These are phyloP conservation scores for Ophiostoma perfectum DNA, from an alignment of 2,329 filamentous ascomycete genomes.

Conservation along the genomic window DNA sequence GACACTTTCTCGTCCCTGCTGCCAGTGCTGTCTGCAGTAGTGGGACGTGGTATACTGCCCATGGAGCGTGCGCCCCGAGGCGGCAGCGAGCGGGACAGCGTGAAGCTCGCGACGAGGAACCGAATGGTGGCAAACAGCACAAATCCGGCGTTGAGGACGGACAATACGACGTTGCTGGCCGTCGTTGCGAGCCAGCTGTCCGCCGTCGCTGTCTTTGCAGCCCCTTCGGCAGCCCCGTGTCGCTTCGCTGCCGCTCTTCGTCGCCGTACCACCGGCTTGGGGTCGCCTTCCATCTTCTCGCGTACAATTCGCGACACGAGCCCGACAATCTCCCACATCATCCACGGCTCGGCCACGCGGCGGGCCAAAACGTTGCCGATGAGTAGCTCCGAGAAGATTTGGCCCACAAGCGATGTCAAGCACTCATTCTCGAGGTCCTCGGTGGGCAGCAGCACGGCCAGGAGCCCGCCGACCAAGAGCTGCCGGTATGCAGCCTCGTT, in stretches of 20 bases:
- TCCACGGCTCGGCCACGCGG: slow-evolving; percentile 79
- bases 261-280: background rate
- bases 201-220: background rate
- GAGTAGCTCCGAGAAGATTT: slow-evolving; percentile 86
- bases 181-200: slow-evolving; percentile 14
- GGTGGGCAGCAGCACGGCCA: slow-evolving; percentile 81
- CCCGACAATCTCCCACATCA: slow-evolving; percentile 77
- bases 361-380: slow-evolving; percentile 75
- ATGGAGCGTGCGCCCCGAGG: slow-evolving; percentile 36
- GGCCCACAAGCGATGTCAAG: slow-evolving; percentile 73
- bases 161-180: slow-evolving; percentile 49
- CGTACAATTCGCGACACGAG: slow-evolving; percentile 53
- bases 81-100: slow-evolving; percentile 62
- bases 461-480: slow-evolving; percentile 72
- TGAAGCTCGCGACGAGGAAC: slow-evolving; percentile 58
- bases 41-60: slow-evolving; percentile 25
- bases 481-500: slow-evolving; percentile 84
- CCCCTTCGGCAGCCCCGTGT: background rate
- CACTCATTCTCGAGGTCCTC: slow-evolving; percentile 88
- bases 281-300: slow-evolving; percentile 28
- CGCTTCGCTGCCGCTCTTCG: background rate
- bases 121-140: slow-evolving; percentile 58
- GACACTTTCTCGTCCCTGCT: slow-evolving; percentile 14
- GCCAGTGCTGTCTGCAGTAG: slow-evolving; percentile 22
- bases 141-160: slow-evolving; percentile 50